These are phyloP conservation scores for Silene latifolia DNA, from an alignment of 148 eudicot species.

Conservation along the genomic window DNA sequence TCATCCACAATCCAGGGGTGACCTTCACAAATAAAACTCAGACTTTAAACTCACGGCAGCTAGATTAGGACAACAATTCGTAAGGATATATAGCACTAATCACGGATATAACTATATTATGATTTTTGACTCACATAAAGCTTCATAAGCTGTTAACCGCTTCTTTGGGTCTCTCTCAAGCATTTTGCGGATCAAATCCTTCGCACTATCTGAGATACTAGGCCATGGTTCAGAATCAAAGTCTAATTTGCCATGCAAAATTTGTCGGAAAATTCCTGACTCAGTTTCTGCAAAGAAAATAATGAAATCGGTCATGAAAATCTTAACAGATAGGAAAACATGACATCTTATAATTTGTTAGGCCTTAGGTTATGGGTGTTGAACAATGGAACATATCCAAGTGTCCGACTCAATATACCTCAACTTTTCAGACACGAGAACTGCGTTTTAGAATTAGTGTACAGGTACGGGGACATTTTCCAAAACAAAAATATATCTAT, in stretches of 20 bases:
- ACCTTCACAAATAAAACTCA: conserved; percentile 33
- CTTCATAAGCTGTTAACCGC: conserved; percentile 67
- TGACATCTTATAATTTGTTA: background rate
- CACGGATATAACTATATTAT: background rate
- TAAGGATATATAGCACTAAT: background rate
- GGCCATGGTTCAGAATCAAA: conserved; percentile 79
- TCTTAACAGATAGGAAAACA: background rate
- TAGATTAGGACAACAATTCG: conserved; percentile 2
- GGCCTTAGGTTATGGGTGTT: background rate
- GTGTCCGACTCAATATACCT: background rate
- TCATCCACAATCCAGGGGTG: conserved; percentile 83
- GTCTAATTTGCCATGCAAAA: conserved; percentile 65
- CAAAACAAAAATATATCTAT: too few relatives aligned
- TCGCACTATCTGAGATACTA: conserved; percentile 62
- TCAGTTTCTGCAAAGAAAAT: conserved; percentile 50
- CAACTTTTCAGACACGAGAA: too few relatives aligned
- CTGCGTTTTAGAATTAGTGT: too few relatives aligned
- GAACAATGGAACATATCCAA: background rate
- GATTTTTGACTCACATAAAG: conserved; percentile 52
- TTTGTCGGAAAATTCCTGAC: conserved; percentile 70
- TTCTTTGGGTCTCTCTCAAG: conserved; percentile 56
- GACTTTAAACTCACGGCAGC: background rate
- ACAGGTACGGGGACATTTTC: too few relatives aligned
- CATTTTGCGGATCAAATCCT: conserved; percentile 73
- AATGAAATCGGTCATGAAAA: background rate